phyloP scores from a whole-genome alignment of 2,329 filamentous ascomycete species.

The Penicillium hesseltinei region DNA sequence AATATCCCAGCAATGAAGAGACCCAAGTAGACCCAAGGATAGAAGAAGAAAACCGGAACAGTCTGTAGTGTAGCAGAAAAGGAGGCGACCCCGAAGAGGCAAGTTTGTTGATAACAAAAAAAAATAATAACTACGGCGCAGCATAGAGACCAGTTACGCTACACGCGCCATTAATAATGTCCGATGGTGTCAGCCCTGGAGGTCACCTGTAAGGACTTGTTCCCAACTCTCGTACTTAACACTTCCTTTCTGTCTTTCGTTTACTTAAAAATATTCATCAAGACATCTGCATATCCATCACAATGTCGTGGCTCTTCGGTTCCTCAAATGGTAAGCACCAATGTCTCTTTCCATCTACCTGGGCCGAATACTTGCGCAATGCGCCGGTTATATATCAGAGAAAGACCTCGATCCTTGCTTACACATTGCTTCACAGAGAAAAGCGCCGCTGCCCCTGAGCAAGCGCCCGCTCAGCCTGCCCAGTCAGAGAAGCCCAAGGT shows the following conservation, averaged over 20 bases:
- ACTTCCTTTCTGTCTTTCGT: neutral
- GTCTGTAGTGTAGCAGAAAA: conserved; percentile 8
- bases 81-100: conserved; percentile 12
- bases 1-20: neutral
- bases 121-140: conserved; percentile 24
- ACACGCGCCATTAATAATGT: conserved; percentile 21
- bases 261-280: neutral
- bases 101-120: conserved; percentile 19
- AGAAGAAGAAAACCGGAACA: conserved; percentile 5
- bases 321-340: conserved; percentile 33
- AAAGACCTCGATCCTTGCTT: conserved; percentile 6
- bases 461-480: conserved; percentile 20
- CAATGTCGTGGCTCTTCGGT: conserved; percentile 40
- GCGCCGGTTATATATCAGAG: conserved; percentile 8
- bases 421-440: conserved; percentile 20
- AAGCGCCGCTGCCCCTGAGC: conserved; percentile 19
- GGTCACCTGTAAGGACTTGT: conserved; percentile 2
- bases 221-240: conserved; percentile 3
- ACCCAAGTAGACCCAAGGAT: conserved; percentile 3
- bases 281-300: conserved; percentile 3
- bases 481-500: conserved; percentile 42
- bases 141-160: conserved; percentile 21
- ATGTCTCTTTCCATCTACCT: neutral
- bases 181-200: conserved; percentile 10
- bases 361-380: conserved; percentile 10